These are phyloP conservation scores for Coemansia sp. DNA, from an alignment of 192 early-diverging fungal species.

Conservation along the genomic window DNA sequence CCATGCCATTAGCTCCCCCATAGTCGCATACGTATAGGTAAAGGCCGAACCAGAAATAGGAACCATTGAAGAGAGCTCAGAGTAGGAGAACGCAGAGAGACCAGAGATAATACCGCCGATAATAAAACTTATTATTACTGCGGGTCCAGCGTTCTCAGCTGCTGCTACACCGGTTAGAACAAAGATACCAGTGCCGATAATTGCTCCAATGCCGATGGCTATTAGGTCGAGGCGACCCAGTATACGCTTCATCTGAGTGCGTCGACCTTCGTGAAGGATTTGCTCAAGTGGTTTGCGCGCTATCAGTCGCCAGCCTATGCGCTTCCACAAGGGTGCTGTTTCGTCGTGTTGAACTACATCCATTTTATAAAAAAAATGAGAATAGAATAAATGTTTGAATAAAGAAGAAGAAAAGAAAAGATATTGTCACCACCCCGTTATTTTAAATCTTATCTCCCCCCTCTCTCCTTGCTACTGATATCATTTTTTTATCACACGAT, in stretches of 20 bases:
- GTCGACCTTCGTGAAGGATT: conserved; percentile 49
- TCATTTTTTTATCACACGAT: conserved; percentile 6
- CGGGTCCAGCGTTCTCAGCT: conserved; percentile 76
- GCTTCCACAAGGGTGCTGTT: conserved; percentile 30
- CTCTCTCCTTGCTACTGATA: not conserved
- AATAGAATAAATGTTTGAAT: not conserved
- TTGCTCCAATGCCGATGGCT: conserved; percentile 71
- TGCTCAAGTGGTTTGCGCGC: conserved; percentile 47
- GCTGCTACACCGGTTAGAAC: conserved; percentile 78
- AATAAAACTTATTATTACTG: conserved; percentile 78
- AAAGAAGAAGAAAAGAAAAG: not conserved
- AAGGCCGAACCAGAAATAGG: conserved; percentile 88
- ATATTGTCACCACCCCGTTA: not conserved
- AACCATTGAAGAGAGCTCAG: conserved; percentile 86
- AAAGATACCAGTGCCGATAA: conserved; percentile 85
- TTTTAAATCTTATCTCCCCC: not conserved
- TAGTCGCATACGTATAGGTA: conserved; percentile 81
- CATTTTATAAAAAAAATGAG: not conserved
- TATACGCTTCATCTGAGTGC: conserved; percentile 58
- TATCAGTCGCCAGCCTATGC: conserved; percentile 14
- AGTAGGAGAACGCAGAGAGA: conserved; percentile 81
- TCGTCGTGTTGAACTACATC: not conserved
- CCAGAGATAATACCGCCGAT: conserved; percentile 75
- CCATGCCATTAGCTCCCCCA: conserved; percentile 90
- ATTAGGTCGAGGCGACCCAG: conserved; percentile 66